Percentiles rank a stretch among this genome's conserved stretches.
Evolutionary conservation across 805 yeast species (phyloP).

Genomic region (Myxozyma udenii): DNA sequence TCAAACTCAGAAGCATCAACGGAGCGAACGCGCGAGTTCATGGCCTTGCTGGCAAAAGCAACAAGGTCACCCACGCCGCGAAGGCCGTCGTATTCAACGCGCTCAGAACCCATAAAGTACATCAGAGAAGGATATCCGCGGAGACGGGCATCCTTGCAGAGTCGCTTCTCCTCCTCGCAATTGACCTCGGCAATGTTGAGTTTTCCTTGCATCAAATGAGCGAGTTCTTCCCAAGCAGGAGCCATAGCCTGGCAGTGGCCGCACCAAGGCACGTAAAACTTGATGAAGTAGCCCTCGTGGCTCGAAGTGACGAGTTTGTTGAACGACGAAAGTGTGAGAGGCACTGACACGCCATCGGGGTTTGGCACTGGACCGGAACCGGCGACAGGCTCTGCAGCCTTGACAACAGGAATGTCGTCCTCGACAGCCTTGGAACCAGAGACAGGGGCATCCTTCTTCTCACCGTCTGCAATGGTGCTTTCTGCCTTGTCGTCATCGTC

Average conservation of each 20-base stretch:
- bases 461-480: constrained; percentile 5
- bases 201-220: constrained; percentile 35
- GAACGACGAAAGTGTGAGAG: constrained; percentile 35
- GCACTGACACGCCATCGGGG: constrained; percentile 39
- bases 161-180: constrained; percentile 37
- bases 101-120: constrained; percentile 34
- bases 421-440: constrained; percentile 7
- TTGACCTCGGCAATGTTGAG: constrained; percentile 44
- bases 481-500: constrained; percentile 5
- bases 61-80: constrained; percentile 38
- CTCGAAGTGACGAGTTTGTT: constrained; percentile 33
- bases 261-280: constrained; percentile 44
- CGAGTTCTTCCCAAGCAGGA: constrained; percentile 41
- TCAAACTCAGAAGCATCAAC: constrained; percentile 32
- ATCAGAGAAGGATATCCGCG: constrained; percentile 34
- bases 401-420: constrained; percentile 7
- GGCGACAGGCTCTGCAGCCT: constrained; percentile 6
- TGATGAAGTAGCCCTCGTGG: constrained; percentile 42
- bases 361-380: constrained; percentile 29
- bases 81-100: constrained; percentile 35
- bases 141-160: constrained; percentile 39
- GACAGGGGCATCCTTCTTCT: constrained; percentile 11
- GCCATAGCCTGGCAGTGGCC: constrained; percentile 41
- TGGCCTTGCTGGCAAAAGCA: constrained; percentile 38
- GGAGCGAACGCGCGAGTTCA: constrained; percentile 35